A percentile compares a stretch with the other conserved stretches of the same genome.
phyloP scores from a whole-genome alignment of 2,329 filamentous ascomycete species.

The Arthrocladium fulminans region DNA sequence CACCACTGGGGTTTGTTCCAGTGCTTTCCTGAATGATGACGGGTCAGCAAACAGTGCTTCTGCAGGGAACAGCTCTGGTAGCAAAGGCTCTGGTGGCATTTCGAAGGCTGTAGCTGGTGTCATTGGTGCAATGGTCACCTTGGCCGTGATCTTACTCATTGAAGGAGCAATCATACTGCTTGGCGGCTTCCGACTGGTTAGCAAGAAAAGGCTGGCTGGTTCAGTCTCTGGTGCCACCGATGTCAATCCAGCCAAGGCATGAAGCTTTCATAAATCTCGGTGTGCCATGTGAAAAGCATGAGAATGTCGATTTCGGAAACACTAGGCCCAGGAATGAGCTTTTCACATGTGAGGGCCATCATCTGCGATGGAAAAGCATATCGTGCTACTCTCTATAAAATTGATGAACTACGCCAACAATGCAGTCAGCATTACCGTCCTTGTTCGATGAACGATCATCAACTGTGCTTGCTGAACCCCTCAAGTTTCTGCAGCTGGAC shows the following conservation, averaged over 20 bases:
- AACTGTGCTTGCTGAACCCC: background rate
- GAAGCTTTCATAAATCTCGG: background rate
- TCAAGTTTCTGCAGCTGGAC: background rate
- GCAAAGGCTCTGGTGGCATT: slow-evolving; percentile 39
- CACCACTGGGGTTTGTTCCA: slow-evolving; percentile 56
- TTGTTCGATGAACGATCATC: background rate
- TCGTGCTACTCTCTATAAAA: too few relatives aligned
- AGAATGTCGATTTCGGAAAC: background rate
- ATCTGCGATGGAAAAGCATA: too few relatives aligned
- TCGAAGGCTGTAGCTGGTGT: slow-evolving; percentile 69
- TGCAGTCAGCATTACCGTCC: background rate
- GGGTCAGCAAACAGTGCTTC: slow-evolving; percentile 23
- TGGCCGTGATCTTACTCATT: slow-evolving; percentile 53
- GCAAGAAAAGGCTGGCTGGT: slow-evolving; percentile 39
- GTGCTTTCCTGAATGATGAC: slow-evolving; percentile 26
- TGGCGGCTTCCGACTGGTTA: slow-evolving; percentile 51
- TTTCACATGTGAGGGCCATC: background rate
- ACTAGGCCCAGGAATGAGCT: background rate
- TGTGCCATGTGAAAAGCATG: background rate
- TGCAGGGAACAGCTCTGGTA: slow-evolving; percentile 16
- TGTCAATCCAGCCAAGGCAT: slow-evolving; percentile 1
- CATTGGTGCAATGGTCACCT: slow-evolving; percentile 62
- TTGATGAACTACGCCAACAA: too few relatives aligned
- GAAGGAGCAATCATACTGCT: slow-evolving; percentile 46
- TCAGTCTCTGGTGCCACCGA: background rate